A percentile compares a stretch with the other conserved stretches of the same genome.
Evolutionary conservation across 1,284 basidiomycete genomes (phyloP).

Genomic region (Coriolopsis trogii): DNA sequence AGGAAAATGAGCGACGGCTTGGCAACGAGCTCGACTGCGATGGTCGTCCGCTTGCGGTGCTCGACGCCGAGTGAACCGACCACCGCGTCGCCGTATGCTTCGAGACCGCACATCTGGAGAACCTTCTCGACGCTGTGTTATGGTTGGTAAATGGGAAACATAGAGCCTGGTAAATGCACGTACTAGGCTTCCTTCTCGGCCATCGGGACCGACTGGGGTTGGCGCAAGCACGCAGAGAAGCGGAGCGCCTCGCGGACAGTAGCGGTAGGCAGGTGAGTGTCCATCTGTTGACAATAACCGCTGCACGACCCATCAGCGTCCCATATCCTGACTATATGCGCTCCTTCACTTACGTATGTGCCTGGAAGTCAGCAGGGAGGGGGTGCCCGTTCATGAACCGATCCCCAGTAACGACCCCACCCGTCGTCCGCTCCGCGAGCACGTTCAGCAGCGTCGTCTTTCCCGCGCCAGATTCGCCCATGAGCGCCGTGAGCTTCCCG

Average conservation of each 20-base stretch:
- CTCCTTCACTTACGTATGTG: slow-evolving; percentile 57
- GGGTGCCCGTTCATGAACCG: slow-evolving; percentile 78
- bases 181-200: slow-evolving; percentile 82
- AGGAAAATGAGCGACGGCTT: slow-evolving; percentile 82
- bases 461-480: slow-evolving; percentile 82
- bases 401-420: slow-evolving; percentile 81
- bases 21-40: slow-evolving; percentile 82
- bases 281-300: slow-evolving; percentile 83
- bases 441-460: slow-evolving; percentile 87
- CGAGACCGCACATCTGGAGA: slow-evolving; percentile 79
- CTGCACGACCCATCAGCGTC: slow-evolving; percentile 30
- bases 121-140: slow-evolving; percentile 70
- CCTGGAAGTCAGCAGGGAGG: slow-evolving; percentile 76
- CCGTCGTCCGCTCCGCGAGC: slow-evolving; percentile 78
- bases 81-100: slow-evolving; percentile 71
- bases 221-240: slow-evolving; percentile 84
- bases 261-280: slow-evolving; percentile 72
- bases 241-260: slow-evolving; percentile 85
- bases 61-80: slow-evolving; percentile 80
- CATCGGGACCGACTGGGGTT: slow-evolving; percentile 66
- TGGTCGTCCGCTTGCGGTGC: slow-evolving; percentile 79
- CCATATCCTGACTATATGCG: too few species aligned
- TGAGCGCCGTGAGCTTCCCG: slow-evolving; percentile 77
- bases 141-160: background rate
- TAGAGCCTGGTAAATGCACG: slow-evolving; percentile 23